Evolutionary conservation across 148 eudicot genomes (phyloP).

Genomic region (Vaccinium corymbosum): DNA sequence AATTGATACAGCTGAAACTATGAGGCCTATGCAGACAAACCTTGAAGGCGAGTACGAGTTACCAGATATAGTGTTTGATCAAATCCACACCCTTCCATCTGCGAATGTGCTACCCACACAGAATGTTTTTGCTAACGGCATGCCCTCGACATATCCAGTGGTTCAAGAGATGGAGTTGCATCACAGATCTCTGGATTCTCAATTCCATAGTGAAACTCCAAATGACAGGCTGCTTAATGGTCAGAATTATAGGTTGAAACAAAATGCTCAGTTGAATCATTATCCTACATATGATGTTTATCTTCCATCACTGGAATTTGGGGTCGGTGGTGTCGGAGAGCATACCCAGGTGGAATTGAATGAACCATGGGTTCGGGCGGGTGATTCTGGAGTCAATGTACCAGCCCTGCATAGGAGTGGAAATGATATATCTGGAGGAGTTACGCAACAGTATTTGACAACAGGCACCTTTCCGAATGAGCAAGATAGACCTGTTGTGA

Average conservation of each 20-base stretch:
- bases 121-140: constrained; percentile 23
- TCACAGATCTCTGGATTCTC: constrained; percentile 14
- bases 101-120: constrained; percentile 31
- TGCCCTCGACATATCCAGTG: constrained; percentile 30
- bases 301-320: constrained; percentile 39
- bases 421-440: constrained; percentile 38
- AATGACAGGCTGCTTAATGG: constrained; percentile 3
- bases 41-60: constrained; percentile 33
- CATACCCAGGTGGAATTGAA: constrained; percentile 27
- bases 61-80: constrained; percentile 29
- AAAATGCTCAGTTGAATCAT: constrained; percentile 35
- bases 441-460: constrained; percentile 33
- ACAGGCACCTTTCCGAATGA: constrained; percentile 39
- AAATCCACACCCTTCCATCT: constrained; percentile 32
- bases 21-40: constrained; percentile 33
- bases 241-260: constrained; percentile 17
- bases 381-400: constrained; percentile 34
- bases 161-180: constrained; percentile 25
- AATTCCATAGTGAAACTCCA: constrained; percentile 11
- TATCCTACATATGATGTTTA: constrained; percentile 33
- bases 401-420: constrained; percentile 24
- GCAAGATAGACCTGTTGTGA: constrained; percentile 41
- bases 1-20: constrained; percentile 25
- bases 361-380: constrained; percentile 30
- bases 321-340: constrained; percentile 27